Evolutionary conservation across 306 rosid genomes (phyloP).

Genomic region (Nissolia schottii): DNA sequence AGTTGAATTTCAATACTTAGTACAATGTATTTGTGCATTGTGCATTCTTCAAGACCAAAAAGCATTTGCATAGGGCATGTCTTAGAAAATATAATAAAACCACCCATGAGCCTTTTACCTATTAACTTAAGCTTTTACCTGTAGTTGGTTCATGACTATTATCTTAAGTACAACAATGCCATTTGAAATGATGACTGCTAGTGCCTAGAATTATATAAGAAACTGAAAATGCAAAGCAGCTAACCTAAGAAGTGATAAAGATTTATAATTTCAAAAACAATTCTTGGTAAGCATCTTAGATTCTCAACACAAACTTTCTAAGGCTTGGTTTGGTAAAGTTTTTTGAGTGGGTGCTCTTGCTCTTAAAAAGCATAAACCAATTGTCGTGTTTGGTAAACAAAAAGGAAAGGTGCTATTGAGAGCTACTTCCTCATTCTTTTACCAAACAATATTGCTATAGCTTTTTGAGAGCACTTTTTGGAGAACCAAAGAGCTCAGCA

Average conservation of each 20-base stretch:
- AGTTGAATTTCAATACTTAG: not conserved
- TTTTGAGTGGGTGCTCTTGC: too few species aligned
- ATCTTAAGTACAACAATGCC: constrained; percentile 8
- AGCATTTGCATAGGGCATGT: not conserved
- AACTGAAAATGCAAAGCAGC: not conserved
- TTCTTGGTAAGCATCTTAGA: constrained; percentile 3
- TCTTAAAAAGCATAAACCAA: too few species aligned
- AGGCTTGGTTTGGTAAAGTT: too few species aligned
- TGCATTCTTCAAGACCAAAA: not conserved
- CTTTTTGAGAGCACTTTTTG: too few species aligned
- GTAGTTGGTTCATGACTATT: not conserved
- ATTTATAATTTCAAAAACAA: not conserved
- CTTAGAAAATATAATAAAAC: not conserved
- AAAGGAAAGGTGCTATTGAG: too few species aligned
- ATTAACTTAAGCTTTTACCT: not conserved
- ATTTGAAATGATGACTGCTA: not conserved
- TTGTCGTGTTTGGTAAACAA: too few species aligned
- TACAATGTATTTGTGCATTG: not conserved
- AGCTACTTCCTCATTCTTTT: too few species aligned
- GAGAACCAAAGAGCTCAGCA: too few species aligned
- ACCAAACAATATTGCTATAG: too few species aligned
- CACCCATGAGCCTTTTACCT: not conserved
- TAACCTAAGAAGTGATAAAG: not conserved
- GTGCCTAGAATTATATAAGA: not conserved
- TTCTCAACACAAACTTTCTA: constrained; percentile 6